Evolutionary conservation across 2,329 filamentous ascomycete genomes (phyloP), one percentile per base, ranked within the genome.

Genomic region (Scedosporium apiospermum): DNA sequence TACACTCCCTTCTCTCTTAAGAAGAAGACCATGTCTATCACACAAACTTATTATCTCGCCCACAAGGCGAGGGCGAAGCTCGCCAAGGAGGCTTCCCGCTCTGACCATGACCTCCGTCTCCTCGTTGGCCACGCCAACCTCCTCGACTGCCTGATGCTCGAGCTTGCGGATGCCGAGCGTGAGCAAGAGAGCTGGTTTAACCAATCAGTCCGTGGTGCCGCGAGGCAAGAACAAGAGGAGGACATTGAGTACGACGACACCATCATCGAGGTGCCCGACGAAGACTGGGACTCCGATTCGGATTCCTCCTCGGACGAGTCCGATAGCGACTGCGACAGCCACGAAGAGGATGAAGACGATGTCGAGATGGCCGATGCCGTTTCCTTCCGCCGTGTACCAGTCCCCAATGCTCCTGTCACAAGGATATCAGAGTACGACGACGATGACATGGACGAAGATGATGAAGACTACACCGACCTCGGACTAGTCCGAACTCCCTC

Each of bases 181-280:
- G 92, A 97, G 76, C 95, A 98, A 78, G 93, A 98, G 78, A 88
- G 86, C 68, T 97, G 93, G 93, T 98, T 97, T 88, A 96, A 97
- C 85, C 89, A 92, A 76, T 95, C 91, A 65, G 90, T 97, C 76
- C 88, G 85, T 74, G 89, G 66, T 30, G 18, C 66, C 63, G 42
- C 63, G 60, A 60, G 26, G 44, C 30, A 61, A 12, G 70, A 78
- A 65, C 81, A 88, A 68, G 83, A 90, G 66, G 85, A 84, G 74
- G 90, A 90, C 78, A 86, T 96, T 69, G 89, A 93, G 81, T 96
- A 91, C 91, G 90, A 90, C 71, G 90, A 96, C 74, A 82, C 84
- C 63, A 83, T 93, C 66, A 81, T 84, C 65, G 89, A 93, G 75
- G 88, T 90, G 67, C 78, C 83, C 60, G 85, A 91, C 65, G 88